phyloP scores from a whole-genome alignment of 148 eudicot species.

The Oxyria digyna region DNA sequence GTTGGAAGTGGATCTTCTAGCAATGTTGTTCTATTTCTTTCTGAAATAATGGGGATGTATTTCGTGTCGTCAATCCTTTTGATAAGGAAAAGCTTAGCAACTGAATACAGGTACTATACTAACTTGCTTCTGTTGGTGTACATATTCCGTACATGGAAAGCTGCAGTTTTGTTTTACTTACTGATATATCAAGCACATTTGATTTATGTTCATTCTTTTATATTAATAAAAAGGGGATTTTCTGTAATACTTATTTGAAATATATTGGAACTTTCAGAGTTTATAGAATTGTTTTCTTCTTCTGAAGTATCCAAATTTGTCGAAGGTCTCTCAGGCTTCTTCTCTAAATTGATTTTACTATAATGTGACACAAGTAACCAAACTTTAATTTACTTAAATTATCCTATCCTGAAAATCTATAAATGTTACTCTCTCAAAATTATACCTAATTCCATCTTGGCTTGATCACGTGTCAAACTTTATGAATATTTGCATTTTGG shows the following conservation, averaged over 20 bases:
- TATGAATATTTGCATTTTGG: slow-evolving; percentile 7
- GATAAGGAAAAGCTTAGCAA: slow-evolving; percentile 92
- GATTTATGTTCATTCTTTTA: background rate
- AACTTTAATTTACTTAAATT: background rate
- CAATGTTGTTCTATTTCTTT: slow-evolving; percentile 91
- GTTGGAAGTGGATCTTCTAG: slow-evolving; percentile 99
- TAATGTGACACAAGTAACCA: background rate
- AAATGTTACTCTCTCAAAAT: background rate
- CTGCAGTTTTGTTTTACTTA: background rate
- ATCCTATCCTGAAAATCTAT: background rate
- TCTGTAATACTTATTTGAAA: no score
- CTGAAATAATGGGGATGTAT: slow-evolving; percentile 99
- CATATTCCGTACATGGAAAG: background rate
- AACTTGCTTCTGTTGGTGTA: background rate
- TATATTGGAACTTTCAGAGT: background rate
- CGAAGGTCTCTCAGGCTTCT: background rate
- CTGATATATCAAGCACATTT: background rate
- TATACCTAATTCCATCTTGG: background rate
- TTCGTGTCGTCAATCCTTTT: slow-evolving; percentile 88
- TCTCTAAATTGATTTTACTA: background rate
- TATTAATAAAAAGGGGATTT: background rate
- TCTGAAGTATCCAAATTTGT: background rate
- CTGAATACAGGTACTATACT: slow-evolving; percentile 45
- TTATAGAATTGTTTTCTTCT: background rate
- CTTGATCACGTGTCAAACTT: no score